Evolutionary conservation across 768 basidiomycete species (phyloP).

Genomic region (Tricholoma saponaceum): DNA sequence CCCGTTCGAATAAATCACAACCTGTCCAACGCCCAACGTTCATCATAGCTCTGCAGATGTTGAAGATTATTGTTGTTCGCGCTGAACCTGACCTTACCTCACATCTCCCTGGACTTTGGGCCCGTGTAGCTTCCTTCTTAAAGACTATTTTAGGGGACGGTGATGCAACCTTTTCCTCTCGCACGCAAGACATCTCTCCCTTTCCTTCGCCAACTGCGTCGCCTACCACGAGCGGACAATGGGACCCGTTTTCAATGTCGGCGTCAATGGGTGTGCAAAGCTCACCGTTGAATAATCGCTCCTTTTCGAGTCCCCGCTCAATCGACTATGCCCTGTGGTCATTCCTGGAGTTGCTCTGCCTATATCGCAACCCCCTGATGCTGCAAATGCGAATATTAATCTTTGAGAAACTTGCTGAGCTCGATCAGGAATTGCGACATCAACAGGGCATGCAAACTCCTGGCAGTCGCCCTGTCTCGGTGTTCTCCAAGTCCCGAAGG

Average conservation of each 20-base stretch:
- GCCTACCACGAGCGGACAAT: slow-evolving; percentile 42
- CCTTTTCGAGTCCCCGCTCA: slow-evolving; percentile 44
- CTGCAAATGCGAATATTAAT: slow-evolving; percentile 63
- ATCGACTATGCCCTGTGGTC: slow-evolving; percentile 77
- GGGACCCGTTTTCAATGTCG: slow-evolving; percentile 27
- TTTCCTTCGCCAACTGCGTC: slow-evolving; percentile 49
- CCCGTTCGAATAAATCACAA: slow-evolving; percentile 16
- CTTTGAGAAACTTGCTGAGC: slow-evolving; percentile 55
- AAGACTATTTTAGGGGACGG: slow-evolving; percentile 51
- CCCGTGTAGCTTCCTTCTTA: slow-evolving; percentile 52
- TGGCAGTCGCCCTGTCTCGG: slow-evolving; percentile 39
- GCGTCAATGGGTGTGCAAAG: slow-evolving; percentile 23
- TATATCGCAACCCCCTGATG: slow-evolving; percentile 57
- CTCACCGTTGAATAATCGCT: slow-evolving; percentile 16
- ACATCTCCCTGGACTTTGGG: slow-evolving; percentile 57
- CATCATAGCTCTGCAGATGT: slow-evolving; percentile 55
- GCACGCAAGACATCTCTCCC: slow-evolving; percentile 36
- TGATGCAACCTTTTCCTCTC: slow-evolving; percentile 57
- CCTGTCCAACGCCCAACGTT: slow-evolving; percentile 35
- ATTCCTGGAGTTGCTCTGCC: slow-evolving; percentile 59
- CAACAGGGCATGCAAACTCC: slow-evolving; percentile 23
- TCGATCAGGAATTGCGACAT: slow-evolving; percentile 48
- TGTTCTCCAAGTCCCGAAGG: slow-evolving; percentile 55
- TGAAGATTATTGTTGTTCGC: slow-evolving; percentile 64
- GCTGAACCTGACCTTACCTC: slow-evolving; percentile 57